Evolutionary conservation across 306 rosid genomes (phyloP).

Genomic region (Quercus agrifolia): DNA sequence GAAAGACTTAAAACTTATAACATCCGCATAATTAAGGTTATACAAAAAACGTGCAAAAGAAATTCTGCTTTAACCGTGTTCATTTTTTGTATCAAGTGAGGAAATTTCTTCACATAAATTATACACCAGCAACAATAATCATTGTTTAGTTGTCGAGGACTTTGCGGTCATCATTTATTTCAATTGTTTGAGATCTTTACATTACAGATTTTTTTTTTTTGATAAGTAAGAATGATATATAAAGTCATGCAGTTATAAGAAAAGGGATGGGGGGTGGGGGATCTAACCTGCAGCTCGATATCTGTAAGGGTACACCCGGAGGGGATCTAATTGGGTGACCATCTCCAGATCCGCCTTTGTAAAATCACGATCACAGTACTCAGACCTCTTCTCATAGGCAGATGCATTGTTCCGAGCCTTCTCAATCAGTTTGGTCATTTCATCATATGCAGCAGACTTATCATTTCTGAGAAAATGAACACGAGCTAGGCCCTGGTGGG

Average conservation of each 20-base stretch:
- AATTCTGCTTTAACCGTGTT: background rate
- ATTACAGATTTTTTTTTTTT: background rate
- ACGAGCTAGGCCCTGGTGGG: constrained; percentile 96
- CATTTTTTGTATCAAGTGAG: background rate
- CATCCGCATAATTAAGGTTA: background rate
- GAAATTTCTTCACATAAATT: background rate
- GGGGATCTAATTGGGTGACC: constrained; percentile 84
- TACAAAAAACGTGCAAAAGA: background rate
- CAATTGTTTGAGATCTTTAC: background rate
- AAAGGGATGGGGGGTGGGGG: background rate
- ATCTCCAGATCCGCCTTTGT: constrained; percentile 76
- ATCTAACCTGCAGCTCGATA: constrained; percentile 92
- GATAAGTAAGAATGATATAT: no score
- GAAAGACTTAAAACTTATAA: background rate
- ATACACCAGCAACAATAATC: background rate
- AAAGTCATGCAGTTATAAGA: constrained; percentile 2
- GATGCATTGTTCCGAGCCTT: constrained; percentile 73
- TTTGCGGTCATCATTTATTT: background rate
- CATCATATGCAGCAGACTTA: constrained; percentile 69
- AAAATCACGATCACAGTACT: constrained; percentile 81
- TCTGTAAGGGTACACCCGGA: constrained; percentile 90
- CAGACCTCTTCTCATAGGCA: constrained; percentile 91
- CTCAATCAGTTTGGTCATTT: constrained; percentile 80
- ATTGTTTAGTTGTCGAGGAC: background rate
- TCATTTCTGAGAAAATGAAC: constrained; percentile 68